phyloP scores from a whole-genome alignment of 331 rosid genomes.

The Acacia concinna region DNA sequence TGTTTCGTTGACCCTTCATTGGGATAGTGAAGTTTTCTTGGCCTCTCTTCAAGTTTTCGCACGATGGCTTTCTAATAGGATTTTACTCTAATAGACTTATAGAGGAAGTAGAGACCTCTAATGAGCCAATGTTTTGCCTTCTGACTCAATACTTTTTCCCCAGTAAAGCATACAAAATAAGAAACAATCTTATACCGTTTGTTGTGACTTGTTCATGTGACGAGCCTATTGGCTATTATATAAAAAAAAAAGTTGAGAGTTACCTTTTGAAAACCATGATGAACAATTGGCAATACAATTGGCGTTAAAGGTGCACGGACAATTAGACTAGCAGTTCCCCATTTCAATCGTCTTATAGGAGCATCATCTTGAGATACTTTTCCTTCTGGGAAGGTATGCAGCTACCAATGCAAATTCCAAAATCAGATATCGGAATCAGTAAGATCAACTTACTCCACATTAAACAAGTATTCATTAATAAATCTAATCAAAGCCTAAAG shows the following conservation, averaged over 20 bases:
- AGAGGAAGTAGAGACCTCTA: background rate
- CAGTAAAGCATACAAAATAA: slow-evolving; percentile 14
- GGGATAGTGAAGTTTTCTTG: background rate
- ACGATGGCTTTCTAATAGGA: background rate
- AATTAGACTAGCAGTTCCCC: slow-evolving; percentile 97
- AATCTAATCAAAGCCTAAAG: background rate
- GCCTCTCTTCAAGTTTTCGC: slow-evolving; percentile 11
- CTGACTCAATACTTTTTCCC: background rate
- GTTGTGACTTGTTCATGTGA: background rate
- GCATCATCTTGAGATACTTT: slow-evolving; percentile 79
- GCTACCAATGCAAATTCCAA: slow-evolving; percentile 43
- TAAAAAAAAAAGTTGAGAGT: background rate
- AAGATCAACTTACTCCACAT: background rate
- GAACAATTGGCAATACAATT: slow-evolving; percentile 79
- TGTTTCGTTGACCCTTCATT: background rate
- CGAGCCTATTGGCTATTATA: background rate
- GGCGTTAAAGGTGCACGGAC: slow-evolving; percentile 79
- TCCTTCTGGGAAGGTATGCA: slow-evolving; percentile 96
- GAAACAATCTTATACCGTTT: background rate
- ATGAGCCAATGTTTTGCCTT: background rate
- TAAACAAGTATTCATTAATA: background rate
- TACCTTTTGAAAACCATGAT: slow-evolving; percentile 85
- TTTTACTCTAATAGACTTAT: background rate
- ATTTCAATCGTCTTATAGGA: slow-evolving; percentile 79
- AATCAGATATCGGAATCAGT: slow-evolving; percentile 18